Evolutionary conservation across 257 asterid genomes (phyloP).

Genomic region (Solanum lycopersicoides): DNA sequence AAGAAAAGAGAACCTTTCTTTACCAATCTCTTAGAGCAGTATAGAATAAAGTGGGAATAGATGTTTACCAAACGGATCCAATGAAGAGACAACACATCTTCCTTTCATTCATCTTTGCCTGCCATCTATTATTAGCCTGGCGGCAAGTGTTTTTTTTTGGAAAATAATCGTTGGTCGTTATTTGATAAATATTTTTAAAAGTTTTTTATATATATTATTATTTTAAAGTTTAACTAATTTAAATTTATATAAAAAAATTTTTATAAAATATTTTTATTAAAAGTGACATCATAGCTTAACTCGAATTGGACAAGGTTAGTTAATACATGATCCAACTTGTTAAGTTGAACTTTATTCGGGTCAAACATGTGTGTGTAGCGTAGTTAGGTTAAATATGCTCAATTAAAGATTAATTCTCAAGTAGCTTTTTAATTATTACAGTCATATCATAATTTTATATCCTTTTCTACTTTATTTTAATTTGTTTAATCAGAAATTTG

Average conservation of each 20-base stretch:
- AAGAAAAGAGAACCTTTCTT: neutral
- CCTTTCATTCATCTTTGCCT: neutral
- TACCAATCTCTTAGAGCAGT: neutral
- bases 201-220: neutral
- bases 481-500: neutral
- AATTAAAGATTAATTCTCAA: neutral
- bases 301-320: neutral
- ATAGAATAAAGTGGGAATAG: neutral
- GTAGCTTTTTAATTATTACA: neutral
- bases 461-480: neutral
- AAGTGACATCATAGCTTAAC: neutral
- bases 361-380: neutral
- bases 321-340: neutral
- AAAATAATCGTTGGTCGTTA: neutral
- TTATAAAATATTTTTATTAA: neutral
- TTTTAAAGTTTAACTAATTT: neutral
- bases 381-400: neutral
- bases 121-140: neutral
- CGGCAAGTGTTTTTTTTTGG: neutral
- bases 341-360: neutral
- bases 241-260: too few species aligned
- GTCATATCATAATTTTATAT: neutral
- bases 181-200: neutral
- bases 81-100: neutral
- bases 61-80: conserved; percentile 1